A percentile compares a stretch with the other conserved stretches of the same genome.
Evolutionary conservation across 768 basidiomycete species (phyloP).

Genomic region (Boletus subparvulus): DNA sequence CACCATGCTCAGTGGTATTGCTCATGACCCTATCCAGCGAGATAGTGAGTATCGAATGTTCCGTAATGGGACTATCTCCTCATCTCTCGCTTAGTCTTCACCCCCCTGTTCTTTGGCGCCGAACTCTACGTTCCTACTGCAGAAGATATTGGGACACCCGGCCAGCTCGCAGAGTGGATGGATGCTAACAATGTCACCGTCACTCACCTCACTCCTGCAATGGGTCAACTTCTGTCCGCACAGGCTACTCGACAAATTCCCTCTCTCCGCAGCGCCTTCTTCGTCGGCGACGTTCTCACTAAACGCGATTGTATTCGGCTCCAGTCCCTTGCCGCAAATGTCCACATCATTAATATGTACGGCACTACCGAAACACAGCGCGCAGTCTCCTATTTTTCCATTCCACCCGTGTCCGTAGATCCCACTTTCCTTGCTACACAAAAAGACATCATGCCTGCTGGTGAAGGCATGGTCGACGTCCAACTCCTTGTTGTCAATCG

Average conservation of each 20-base stretch:
- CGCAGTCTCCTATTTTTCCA: conserved; percentile 94
- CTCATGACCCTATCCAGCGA: conserved; percentile 97
- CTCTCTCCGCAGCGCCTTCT: conserved; percentile 87
- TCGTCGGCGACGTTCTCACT: conserved; percentile 98
- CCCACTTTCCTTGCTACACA: conserved; percentile 89
- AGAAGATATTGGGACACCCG: conserved; percentile 96
- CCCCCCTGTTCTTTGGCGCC: conserved; percentile 96
- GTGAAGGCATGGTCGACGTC: conserved; percentile 96
- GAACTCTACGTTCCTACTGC: conserved; percentile 93
- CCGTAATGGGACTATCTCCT: not conserved
- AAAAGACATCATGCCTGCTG: conserved; percentile 98
- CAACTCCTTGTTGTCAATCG: conserved; percentile 96
- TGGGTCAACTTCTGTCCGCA: conserved; percentile 97
- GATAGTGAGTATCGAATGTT: conserved; percentile 72
- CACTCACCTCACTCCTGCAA: conserved; percentile 98
- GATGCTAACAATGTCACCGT: conserved; percentile 84
- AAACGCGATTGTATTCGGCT: conserved; percentile 96
- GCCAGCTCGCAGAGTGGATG: conserved; percentile 98
- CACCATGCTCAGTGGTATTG: conserved; percentile 98
- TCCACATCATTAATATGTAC: conserved; percentile 98
- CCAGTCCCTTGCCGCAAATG: conserved; percentile 89
- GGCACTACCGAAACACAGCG: conserved; percentile 99
- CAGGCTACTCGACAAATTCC: conserved; percentile 82
- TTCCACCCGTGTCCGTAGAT: conserved; percentile 81
- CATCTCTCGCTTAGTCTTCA: conserved; percentile 70